Percentiles rank a stretch among this genome's conserved stretches.
These are phyloP conservation scores for Stenocarpella maydis DNA, from an alignment of 2,329 filamentous ascomycete species.

Conservation along the genomic window DNA sequence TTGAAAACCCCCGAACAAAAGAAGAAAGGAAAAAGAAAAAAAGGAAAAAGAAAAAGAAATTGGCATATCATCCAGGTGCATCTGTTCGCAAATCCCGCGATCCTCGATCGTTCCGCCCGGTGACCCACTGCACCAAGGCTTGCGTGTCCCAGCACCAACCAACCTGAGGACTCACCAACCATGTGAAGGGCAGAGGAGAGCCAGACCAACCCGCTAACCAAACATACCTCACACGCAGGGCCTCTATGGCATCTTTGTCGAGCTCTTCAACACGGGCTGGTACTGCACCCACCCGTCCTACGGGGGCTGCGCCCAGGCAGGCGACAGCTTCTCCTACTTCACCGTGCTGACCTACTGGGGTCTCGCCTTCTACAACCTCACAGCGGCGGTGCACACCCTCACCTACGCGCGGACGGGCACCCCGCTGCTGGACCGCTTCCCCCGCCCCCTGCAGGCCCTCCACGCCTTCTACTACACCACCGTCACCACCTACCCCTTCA, in stretches of 20 bases:
- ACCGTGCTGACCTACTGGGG: constrained; percentile 86
- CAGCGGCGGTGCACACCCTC: constrained; percentile 73
- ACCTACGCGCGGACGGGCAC: constrained; percentile 66
- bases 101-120: neutral
- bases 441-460: constrained; percentile 68
- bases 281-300: constrained; percentile 59
- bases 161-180: neutral
- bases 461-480: constrained; percentile 72
- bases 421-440: constrained; percentile 66
- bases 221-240: constrained; percentile 44
- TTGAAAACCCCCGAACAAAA: constrained; percentile 40
- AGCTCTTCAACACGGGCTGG: constrained; percentile 75
- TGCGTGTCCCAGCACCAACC: neutral
- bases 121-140: constrained; percentile 3
- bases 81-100: neutral
- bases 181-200: neutral
- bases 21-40: too few species aligned
- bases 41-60: too few species aligned
- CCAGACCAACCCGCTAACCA: constrained; percentile 15
- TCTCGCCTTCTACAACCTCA: constrained; percentile 78
- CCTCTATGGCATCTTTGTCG: constrained; percentile 74
- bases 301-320: constrained; percentile 55
- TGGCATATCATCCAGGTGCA: neutral
- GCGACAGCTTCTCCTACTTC: constrained; percentile 79
- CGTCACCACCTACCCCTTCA: constrained; percentile 69